phyloP scores from a whole-genome alignment of 257 asterid genomes.

The Craterostigma plantagineum region DNA sequence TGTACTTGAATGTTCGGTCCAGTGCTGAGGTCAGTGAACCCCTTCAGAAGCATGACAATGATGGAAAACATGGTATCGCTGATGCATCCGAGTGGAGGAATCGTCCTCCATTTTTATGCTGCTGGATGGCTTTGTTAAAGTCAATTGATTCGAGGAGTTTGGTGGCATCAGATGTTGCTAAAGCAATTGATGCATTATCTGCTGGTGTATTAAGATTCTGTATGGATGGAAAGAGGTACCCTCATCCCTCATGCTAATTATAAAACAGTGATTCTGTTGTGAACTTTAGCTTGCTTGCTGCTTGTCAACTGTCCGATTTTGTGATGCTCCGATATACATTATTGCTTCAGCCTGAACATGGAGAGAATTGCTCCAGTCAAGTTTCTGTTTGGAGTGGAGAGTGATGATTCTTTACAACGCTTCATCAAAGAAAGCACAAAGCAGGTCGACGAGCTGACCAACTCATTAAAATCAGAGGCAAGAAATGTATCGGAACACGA shows the following conservation, averaged over 20 bases:
- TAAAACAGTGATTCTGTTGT: not conserved
- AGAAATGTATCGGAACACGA: no score
- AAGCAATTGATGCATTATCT: constrained; percentile 43
- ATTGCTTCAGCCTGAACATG: constrained; percentile 30
- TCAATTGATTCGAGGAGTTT: constrained; percentile 40
- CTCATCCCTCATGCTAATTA: constrained; percentile 1
- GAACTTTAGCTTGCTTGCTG: no score
- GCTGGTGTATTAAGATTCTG: constrained; percentile 56
- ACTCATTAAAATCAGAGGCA: constrained; percentile 27
- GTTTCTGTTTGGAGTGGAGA: constrained; percentile 38
- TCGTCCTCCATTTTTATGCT: constrained; percentile 54
- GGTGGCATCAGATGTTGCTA: constrained; percentile 27
- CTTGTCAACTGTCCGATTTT: not conserved
- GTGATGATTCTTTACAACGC: constrained; percentile 17
- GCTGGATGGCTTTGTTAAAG: constrained; percentile 45
- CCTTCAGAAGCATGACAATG: constrained; percentile 22
- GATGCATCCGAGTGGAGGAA: constrained; percentile 45
- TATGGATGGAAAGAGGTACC: constrained; percentile 51
- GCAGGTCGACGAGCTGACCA: constrained; percentile 34
- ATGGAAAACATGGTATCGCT: constrained; percentile 15
- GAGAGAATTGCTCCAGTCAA: constrained; percentile 54
- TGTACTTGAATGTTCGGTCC: constrained; percentile 19
- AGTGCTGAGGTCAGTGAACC: constrained; percentile 29
- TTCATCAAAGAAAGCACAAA: constrained; percentile 41
- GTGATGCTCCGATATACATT: constrained; percentile 4